Evolutionary conservation across 2,329 filamentous ascomycete genomes (phyloP), one percentile per base, ranked within the genome.

Genomic region (Phyllosticta citriasiana): DNA sequence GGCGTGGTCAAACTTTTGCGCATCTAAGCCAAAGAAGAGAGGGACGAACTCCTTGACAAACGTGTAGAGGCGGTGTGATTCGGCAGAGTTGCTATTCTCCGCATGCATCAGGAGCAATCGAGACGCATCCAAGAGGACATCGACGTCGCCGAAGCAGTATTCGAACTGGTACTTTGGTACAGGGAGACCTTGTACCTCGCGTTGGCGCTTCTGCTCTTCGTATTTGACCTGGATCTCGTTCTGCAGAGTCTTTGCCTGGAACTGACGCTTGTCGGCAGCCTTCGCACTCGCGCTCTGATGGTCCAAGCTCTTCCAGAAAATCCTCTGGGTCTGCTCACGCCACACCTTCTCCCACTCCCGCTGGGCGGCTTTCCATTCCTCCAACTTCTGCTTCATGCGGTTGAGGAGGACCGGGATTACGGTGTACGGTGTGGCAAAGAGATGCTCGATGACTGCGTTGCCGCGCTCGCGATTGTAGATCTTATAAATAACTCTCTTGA

Each of bases 291-390:
- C 91, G 22, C 91, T 91, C 82, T 97, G 96, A 70, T 99, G 94
- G 70, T 99, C 94, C 58, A 99, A 84, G 73, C 91, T 96, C 78
- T 91, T 95, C 77, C 95, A 89, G 75, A 97, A 96, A 78, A 96
- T 93, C 69, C 88, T 87, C 71, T 96, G 88, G 25, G 93, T 97
- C 77, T 97, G 94, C 57, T 91, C 87, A 65, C 94, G 91, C 94
- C 94, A 99, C 7, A 99, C 91, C 76, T 97, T 97, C 74, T 97
- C 92, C 94, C 94, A 99, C 72, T 99, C 95, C 33, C 94, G 90
- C 80, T 89, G 92, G 5, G 91, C 93, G 67, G 95, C 92, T 65
- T 96, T 91, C 94, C 94, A 99, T 69, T 97, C 92, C 73, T 99
- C 94, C 53, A 95, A 87, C 73, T 97, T 97, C 69, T 95, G 90